These are phyloP conservation scores for Cyclotella sp. DNA, from an alignment of 108 stramenopile species.

Conservation along the genomic window DNA sequence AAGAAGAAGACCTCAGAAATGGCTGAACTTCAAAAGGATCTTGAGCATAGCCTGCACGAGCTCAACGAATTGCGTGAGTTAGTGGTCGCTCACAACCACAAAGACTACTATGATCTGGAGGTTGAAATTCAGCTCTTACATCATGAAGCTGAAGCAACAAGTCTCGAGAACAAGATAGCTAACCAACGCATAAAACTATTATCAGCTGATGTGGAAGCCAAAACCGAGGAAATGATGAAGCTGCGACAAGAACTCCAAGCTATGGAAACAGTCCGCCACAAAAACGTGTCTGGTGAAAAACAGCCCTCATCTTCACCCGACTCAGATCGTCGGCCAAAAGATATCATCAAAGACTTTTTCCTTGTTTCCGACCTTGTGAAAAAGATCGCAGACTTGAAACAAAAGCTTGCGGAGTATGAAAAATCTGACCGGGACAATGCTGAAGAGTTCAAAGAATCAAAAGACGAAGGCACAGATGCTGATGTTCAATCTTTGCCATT, in stretches of 20 bases:
- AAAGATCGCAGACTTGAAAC: conserved; percentile 13
- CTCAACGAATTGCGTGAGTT: conserved; percentile 23
- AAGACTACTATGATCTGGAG: conserved; percentile 19
- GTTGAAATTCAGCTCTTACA: conserved; percentile 10
- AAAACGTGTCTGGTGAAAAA: neutral
- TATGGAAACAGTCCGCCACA: neutral
- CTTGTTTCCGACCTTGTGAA: conserved; percentile 12
- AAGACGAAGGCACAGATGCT: neutral
- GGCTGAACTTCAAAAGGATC: conserved; percentile 22
- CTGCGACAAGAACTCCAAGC: neutral
- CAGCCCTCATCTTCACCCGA: neutral
- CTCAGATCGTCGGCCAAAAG: neutral
- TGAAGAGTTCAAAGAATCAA: neutral
- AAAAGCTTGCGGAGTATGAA: conserved; percentile 21
- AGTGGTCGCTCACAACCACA: neutral
- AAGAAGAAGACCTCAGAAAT: conserved; percentile 14
- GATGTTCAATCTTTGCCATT: neutral
- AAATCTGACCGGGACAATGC: neutral
- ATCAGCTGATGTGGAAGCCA: conserved; percentile 11
- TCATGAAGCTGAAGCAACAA: conserved; percentile 6
- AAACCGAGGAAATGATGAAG: conserved; percentile 1
- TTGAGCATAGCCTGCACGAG: conserved; percentile 25
- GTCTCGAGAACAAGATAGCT: conserved; percentile 5
- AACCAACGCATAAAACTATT: conserved; percentile 23
- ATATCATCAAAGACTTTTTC: conserved; percentile 2